A percentile compares a stretch with the other conserved stretches of the same genome.
phyloP scores from a whole-genome alignment of 345 rosid species.

The Garcia nutans region DNA sequence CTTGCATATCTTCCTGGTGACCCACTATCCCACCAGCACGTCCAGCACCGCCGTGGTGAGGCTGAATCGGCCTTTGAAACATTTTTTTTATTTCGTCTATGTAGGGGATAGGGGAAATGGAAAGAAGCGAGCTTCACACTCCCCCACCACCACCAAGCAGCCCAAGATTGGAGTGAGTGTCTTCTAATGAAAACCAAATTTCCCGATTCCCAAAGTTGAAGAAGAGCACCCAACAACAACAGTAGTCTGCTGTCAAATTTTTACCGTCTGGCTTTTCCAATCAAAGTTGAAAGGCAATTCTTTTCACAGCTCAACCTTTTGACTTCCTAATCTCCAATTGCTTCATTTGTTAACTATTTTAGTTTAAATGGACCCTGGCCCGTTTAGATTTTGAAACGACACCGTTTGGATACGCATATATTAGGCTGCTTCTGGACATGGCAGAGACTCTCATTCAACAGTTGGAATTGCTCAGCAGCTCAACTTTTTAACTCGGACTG shows the following conservation, averaged over 20 bases:
- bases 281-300: too few species aligned
- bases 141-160: neutral
- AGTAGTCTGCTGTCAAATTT: too few species aligned
- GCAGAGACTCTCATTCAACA: neutral
- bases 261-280: too few species aligned
- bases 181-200: neutral
- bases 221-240: neutral
- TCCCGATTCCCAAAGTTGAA: neutral
- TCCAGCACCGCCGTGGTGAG: constrained; percentile 11
- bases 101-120: neutral
- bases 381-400: too few species aligned
- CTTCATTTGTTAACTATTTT: too few species aligned
- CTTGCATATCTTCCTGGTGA: constrained; percentile 13
- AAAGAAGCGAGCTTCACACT: neutral
- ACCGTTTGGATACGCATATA: too few species aligned
- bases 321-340: too few species aligned
- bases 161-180: neutral
- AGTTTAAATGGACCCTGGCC: too few species aligned
- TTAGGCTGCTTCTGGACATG: too few species aligned
- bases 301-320: too few species aligned
- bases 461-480: too few species aligned
- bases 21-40: constrained; percentile 2
- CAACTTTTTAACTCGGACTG: neutral
- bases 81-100: neutral
- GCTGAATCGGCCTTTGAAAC: constrained; percentile 20